These are phyloP conservation scores for Trichosporon ovoides DNA, from an alignment of 1,284 basidiomycete species.

Conservation along the genomic window DNA sequence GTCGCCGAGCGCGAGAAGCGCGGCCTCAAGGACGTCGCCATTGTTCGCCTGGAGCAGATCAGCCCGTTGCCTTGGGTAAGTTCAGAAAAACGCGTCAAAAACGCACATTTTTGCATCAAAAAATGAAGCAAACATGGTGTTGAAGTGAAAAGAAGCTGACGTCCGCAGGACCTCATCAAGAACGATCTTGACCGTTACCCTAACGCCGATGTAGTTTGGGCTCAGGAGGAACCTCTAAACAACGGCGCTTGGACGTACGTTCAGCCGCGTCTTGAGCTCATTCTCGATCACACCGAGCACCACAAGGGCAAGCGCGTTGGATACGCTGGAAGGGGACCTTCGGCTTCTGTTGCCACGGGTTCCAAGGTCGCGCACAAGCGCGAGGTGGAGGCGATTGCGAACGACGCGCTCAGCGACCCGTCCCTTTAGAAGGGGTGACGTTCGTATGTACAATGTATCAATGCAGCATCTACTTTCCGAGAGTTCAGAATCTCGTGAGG, in stretches of 20 bases:
- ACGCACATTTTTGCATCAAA: too few species aligned
- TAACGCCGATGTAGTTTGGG: too few species aligned
- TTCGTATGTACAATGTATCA: too few species aligned
- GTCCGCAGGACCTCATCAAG: conserved; percentile 86
- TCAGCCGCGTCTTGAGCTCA: conserved; percentile 75
- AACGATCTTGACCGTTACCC: too few species aligned
- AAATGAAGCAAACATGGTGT: too few species aligned
- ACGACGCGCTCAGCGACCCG: conserved; percentile 40
- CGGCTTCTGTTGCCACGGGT: conserved; percentile 59
- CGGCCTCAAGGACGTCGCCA: conserved; percentile 86
- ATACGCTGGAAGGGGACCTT: conserved; percentile 82
- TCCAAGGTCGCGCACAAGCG: conserved; percentile 68
- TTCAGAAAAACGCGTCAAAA: too few species aligned
- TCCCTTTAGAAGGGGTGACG: not conserved
- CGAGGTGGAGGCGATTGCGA: conserved; percentile 70
- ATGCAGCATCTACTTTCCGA: too few species aligned
- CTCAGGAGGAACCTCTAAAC: conserved; percentile 81
- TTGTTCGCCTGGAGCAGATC: conserved; percentile 89
- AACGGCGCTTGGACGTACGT: conserved; percentile 74
- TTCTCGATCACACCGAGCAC: conserved; percentile 71
- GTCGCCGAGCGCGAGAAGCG: conserved; percentile 81
- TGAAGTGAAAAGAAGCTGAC: too few species aligned
- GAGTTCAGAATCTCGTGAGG: too few species aligned
- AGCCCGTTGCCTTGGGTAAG: conserved; percentile 94
- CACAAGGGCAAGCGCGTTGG: conserved; percentile 83